phyloP scores from a whole-genome alignment of 1,284 basidiomycete species.

The Volvariella surrecta region DNA sequence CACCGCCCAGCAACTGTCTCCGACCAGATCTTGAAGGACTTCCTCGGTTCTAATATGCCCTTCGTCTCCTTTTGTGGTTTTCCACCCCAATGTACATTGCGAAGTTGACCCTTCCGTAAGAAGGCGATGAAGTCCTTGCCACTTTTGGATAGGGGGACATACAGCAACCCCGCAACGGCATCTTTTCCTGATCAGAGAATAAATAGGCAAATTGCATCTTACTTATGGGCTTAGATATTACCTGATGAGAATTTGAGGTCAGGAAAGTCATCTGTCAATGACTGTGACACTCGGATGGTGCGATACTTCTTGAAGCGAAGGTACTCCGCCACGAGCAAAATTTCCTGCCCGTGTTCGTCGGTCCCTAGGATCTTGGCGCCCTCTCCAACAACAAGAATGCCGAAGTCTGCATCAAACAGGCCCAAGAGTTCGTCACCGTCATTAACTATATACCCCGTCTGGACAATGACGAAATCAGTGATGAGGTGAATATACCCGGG shows the following conservation, averaged over 20 bases:
- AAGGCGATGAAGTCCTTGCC: conserved; percentile 81
- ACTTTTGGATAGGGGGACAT: conserved; percentile 66
- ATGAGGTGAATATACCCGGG: not conserved
- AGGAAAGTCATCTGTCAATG: conserved; percentile 65
- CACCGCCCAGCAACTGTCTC: conserved; percentile 71
- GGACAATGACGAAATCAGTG: conserved; percentile 18
- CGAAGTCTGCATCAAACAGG: conserved; percentile 81
- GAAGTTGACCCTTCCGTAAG: conserved; percentile 69
- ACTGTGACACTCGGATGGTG: conserved; percentile 62
- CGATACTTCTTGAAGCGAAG: conserved; percentile 67
- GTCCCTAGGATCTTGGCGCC: conserved; percentile 82
- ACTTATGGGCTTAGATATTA: too few relatives aligned
- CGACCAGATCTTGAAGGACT: conserved; percentile 80
- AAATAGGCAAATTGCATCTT: conserved; percentile 1
- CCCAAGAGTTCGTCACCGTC: conserved; percentile 80
- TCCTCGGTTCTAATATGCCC: conserved; percentile 60
- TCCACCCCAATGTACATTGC: conserved; percentile 74
- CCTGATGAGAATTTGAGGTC: conserved; percentile 66
- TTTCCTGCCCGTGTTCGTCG: conserved; percentile 78
- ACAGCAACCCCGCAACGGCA: conserved; percentile 72
- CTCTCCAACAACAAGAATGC: conserved; percentile 80
- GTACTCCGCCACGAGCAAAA: conserved; percentile 79
- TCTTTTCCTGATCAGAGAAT: conserved; percentile 42
- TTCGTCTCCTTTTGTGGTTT: conserved; percentile 52
- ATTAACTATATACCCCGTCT: conserved; percentile 81